phyloP scores from a whole-genome alignment of 345 rosid species.

The Melaleuca quinquenervia region DNA sequence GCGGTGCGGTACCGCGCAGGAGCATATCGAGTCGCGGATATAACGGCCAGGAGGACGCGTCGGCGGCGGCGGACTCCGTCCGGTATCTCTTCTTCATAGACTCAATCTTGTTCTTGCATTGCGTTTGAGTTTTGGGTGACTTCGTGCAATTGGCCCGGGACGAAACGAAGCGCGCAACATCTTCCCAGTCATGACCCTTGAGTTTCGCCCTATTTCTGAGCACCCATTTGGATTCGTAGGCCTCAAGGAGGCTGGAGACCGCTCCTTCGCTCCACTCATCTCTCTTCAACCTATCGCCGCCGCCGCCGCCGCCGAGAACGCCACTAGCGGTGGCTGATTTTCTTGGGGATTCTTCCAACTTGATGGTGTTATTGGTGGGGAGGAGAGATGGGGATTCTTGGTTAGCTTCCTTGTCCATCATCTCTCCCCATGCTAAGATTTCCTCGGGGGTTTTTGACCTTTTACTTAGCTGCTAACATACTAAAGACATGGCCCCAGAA shows the following conservation, averaged over 20 bases:
- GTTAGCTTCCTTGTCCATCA: constrained; percentile 49
- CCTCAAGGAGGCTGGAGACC: constrained; percentile 79
- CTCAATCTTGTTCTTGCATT: constrained; percentile 98
- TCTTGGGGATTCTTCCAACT: constrained; percentile 26
- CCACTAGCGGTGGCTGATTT: constrained; percentile 1
- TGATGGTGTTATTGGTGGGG: neutral
- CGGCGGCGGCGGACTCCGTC: constrained; percentile 69
- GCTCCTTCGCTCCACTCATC: constrained; percentile 99
- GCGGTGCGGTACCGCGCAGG: constrained; percentile 45
- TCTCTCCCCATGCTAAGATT: constrained; percentile 22
- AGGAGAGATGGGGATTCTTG: constrained; percentile 33
- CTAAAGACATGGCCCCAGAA: neutral
- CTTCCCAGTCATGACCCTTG: constrained; percentile 97
- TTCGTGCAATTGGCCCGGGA: constrained; percentile 49
- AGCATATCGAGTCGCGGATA: constrained; percentile 74
- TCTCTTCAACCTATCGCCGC: constrained; percentile 61
- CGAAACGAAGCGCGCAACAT: constrained; percentile 69
- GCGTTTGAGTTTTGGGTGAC: constrained; percentile 87
- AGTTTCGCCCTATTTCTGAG: constrained; percentile 87
- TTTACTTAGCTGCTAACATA: neutral
- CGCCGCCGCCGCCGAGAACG: constrained; percentile 12
- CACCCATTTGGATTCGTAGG: constrained; percentile 85
- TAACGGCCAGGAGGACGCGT: constrained; percentile 83
- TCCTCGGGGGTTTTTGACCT: neutral
- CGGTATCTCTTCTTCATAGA: constrained; percentile 96